Evolutionary conservation across 2,329 filamentous ascomycete species (phyloP).

Genomic region (Dryadomyces quercus-mongolicae): DNA sequence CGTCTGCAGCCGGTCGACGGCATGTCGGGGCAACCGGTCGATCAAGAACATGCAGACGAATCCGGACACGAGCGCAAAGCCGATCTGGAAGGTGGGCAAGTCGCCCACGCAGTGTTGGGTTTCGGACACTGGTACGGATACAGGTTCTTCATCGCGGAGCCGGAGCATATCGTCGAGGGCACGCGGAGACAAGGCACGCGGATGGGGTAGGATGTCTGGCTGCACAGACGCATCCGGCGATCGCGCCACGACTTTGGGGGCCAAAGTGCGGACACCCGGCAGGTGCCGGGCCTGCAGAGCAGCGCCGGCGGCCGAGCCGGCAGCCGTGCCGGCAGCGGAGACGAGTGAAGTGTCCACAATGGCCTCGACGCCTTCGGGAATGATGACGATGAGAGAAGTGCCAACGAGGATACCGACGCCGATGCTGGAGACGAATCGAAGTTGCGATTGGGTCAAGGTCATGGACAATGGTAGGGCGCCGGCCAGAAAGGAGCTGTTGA

Average conservation of each 20-base stretch:
- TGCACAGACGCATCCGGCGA: background rate
- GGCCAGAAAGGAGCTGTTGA: constrained; percentile 73
- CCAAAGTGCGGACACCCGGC: background rate
- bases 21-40: constrained; percentile 69
- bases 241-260: background rate
- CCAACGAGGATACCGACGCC: constrained; percentile 91
- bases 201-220: too few relatives aligned
- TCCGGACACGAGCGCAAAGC: constrained; percentile 72
- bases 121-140: too few relatives aligned
- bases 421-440: constrained; percentile 81
- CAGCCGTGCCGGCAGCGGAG: background rate
- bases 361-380: constrained; percentile 91
- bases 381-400: constrained; percentile 91
- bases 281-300: background rate
- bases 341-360: constrained; percentile 48
- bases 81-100: constrained; percentile 65
- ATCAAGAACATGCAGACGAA: constrained; percentile 97
- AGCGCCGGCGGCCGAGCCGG: background rate
- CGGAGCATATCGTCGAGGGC: background rate
- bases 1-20: constrained; percentile 50
- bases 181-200: background rate
- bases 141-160: background rate
- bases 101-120: constrained; percentile 22
- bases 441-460: constrained; percentile 71
- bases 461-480: constrained; percentile 85